Evolutionary conservation across 163 green algal genomes (phyloP).

Genomic region (Trebouxia gelatinosa): DNA sequence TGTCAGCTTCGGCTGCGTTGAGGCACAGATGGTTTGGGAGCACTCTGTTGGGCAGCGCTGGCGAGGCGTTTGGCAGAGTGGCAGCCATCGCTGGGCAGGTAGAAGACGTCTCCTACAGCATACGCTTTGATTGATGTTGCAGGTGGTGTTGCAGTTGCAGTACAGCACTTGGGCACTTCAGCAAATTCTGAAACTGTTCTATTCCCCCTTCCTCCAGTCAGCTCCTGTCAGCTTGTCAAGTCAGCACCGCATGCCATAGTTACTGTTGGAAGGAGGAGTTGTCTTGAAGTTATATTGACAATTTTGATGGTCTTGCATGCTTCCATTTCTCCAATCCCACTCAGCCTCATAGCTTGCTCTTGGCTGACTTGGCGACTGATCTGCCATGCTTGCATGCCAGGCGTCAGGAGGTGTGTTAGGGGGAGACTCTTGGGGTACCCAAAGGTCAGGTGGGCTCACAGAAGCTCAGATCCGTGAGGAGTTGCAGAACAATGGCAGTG

Average conservation of each 20-base stretch:
- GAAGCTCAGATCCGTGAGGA: conserved; percentile 59
- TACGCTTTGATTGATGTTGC: neutral
- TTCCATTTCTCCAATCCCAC: too few species aligned
- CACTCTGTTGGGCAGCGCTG: conserved; percentile 32
- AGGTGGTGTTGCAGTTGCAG: neutral
- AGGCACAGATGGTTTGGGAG: conserved; percentile 56
- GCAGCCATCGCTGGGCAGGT: conserved; percentile 37
- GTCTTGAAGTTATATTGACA: neutral
- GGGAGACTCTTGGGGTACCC: neutral
- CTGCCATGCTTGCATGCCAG: too few species aligned
- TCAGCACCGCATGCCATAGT: neutral
- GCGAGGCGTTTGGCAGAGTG: conserved; percentile 25
- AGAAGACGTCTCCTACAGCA: too few species aligned
- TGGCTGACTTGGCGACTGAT: too few species aligned
- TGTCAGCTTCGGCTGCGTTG: conserved; percentile 55
- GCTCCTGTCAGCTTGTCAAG: neutral
- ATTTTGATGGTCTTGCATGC: neutral
- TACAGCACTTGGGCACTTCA: neutral
- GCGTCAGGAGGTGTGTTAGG: neutral
- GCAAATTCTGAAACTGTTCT: neutral
- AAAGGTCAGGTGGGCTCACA: conserved; percentile 44
- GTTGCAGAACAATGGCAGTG: conserved; percentile 34
- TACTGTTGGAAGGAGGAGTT: neutral
- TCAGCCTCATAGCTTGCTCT: too few species aligned
- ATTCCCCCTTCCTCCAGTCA: neutral